Evolutionary conservation across 352 stramenopile genomes (phyloP).

Genomic region (Phytophthora tentaculata): DNA sequence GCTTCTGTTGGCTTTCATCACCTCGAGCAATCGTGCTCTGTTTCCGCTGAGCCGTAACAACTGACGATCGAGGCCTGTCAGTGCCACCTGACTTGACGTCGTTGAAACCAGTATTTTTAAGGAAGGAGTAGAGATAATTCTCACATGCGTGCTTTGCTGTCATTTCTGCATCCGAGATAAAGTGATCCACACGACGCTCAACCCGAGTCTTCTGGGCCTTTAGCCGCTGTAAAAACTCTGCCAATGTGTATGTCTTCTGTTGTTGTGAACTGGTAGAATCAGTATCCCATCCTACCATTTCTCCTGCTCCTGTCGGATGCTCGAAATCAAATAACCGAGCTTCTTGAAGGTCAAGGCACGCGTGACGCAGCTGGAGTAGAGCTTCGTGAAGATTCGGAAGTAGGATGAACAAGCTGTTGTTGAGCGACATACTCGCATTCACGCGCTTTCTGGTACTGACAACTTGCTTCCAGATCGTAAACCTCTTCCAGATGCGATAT

Average conservation of each 20-base stretch:
- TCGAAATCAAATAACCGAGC: constrained; percentile 41
- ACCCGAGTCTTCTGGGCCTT: constrained; percentile 76
- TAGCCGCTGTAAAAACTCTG: constrained; percentile 79
- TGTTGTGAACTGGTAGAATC: constrained; percentile 5
- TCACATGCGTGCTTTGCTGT: constrained; percentile 72
- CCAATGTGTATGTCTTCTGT: constrained; percentile 76
- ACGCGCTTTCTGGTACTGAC: constrained; percentile 61
- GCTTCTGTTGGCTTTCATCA: constrained; percentile 37
- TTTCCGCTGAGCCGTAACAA: constrained; percentile 25
- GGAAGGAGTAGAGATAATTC: constrained; percentile 61
- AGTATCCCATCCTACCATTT: background rate
- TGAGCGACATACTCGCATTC: constrained; percentile 51
- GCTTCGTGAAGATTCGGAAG: constrained; percentile 82
- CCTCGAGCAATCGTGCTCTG: background rate
- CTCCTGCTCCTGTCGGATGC: constrained; percentile 12
- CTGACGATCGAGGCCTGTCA: constrained; percentile 16
- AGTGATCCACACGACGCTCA: constrained; percentile 63
- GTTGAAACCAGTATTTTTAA: constrained; percentile 68
- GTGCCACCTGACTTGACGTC: constrained; percentile 18
- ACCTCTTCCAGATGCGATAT: constrained; percentile 93
- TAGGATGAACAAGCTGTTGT: constrained; percentile 90
- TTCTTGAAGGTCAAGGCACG: constrained; percentile 64
- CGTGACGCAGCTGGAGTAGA: constrained; percentile 70
- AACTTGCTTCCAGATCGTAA: constrained; percentile 86
- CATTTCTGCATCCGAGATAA: constrained; percentile 61